Evolutionary conservation across 352 stramenopile species (phyloP).

Genomic region (Globisporangium recalcitrans): DNA sequence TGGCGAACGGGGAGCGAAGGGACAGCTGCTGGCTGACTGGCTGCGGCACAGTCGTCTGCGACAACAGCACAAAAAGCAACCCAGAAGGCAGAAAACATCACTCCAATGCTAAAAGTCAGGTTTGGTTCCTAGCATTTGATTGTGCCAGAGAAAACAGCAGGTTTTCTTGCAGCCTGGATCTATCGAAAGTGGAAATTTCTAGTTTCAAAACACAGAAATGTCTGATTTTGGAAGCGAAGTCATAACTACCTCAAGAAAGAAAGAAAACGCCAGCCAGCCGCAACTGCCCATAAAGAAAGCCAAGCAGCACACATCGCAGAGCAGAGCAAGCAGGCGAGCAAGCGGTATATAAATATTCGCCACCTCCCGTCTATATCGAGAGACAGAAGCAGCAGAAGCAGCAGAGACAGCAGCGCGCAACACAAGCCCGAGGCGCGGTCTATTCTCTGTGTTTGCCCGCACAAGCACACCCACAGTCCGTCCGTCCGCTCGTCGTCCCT

Average conservation of each 20-base stretch:
- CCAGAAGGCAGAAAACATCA: background rate
- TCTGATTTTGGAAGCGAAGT: too few species aligned
- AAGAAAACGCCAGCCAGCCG: conserved; percentile 12
- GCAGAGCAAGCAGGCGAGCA: background rate
- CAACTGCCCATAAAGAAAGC: background rate
- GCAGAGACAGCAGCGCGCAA: background rate
- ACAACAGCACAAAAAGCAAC: background rate
- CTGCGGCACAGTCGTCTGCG: background rate
- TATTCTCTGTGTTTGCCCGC: background rate
- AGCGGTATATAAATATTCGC: conserved; percentile 7
- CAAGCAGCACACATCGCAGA: conserved; percentile 2
- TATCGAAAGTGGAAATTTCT: background rate
- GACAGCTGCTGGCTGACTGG: background rate
- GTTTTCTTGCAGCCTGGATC: background rate
- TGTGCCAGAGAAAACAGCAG: background rate
- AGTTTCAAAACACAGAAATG: too few species aligned
- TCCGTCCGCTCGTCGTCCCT: background rate
- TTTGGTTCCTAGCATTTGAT: background rate
- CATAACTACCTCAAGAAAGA: background rate
- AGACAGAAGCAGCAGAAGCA: background rate
- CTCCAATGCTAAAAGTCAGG: background rate
- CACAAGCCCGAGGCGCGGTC: background rate
- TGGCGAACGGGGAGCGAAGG: background rate
- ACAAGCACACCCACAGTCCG: background rate
- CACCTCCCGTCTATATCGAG: conserved; percentile 9